Percentiles rank a stretch among this genome's conserved stretches.
phyloP scores from a whole-genome alignment of 176 grass and related monocot species.

The Carex myosuroides region DNA sequence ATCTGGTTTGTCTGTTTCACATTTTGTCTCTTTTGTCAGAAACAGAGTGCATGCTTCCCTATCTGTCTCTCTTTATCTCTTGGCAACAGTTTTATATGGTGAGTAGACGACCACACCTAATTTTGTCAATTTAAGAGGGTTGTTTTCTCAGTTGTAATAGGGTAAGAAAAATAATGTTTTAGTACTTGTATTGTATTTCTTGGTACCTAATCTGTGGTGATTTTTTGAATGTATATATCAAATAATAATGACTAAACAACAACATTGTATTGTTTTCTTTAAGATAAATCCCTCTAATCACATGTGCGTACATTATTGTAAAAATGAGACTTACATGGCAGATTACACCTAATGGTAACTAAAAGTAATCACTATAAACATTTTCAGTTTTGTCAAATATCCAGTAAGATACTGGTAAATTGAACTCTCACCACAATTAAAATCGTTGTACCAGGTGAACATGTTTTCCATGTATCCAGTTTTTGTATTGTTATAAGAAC shows the following conservation, averaged over 20 bases:
- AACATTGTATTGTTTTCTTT: no score
- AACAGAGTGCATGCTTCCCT: not conserved
- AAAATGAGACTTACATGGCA: not conserved
- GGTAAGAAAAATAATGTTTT: not conserved
- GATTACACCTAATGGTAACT: not conserved
- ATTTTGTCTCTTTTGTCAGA: not conserved
- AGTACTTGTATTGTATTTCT: not conserved
- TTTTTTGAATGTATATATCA: no score
- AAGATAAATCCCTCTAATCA: no score
- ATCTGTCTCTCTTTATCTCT: not conserved
- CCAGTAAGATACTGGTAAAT: not conserved
- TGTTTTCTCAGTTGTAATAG: not conserved
- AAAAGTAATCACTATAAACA: not conserved
- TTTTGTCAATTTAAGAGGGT: not conserved
- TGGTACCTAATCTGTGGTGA: not conserved
- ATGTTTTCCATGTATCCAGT: not conserved
- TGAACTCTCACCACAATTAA: not conserved
- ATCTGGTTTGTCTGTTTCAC: not conserved
- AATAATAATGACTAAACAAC: no score
- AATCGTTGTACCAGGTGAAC: not conserved
- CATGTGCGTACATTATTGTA: not conserved
- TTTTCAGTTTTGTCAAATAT: no score
- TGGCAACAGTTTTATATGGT: not conserved
- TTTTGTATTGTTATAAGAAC: not conserved
- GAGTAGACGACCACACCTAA: not conserved